Conservation (phyloP, 202 grass and related monocot species). For the Carex sylvatica region DNA sequence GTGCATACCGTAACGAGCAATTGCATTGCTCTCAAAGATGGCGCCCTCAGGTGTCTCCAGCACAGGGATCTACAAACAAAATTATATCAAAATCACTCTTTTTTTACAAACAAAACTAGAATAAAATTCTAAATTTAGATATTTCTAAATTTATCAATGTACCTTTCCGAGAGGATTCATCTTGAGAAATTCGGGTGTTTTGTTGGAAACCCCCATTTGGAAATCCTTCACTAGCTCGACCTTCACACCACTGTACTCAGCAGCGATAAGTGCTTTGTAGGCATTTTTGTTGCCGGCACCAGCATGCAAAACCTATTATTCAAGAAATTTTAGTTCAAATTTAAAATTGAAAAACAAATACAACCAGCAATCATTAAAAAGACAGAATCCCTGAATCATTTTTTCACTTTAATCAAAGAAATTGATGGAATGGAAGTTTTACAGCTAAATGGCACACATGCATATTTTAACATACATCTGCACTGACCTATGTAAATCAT, state of each 20-base stretch:
- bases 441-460: neutral
- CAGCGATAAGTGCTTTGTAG: constrained; percentile 67
- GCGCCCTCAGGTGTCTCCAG: constrained; percentile 72
- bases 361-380: too few relatives aligned
- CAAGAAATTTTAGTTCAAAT: neutral
- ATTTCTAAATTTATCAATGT: neutral
- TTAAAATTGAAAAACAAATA: too few relatives aligned
- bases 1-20: constrained; percentile 63
- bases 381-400: too few relatives aligned
- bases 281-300: constrained; percentile 62
- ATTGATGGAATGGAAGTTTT: neutral
- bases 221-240: constrained; percentile 68
- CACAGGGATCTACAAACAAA: constrained; percentile 49
- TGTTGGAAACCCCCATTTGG: constrained; percentile 83
- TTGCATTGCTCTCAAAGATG: constrained; percentile 88
- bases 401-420: neutral
- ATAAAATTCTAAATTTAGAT: neutral
- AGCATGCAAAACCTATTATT: constrained; percentile 20
- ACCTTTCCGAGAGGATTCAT: constrained; percentile 95
- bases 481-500: neutral
- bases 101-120: neutral
- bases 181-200: constrained; percentile 64
- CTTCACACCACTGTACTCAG: constrained; percentile 57
- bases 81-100: neutral
- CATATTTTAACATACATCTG: neutral